Percentiles rank a stretch among this genome's conserved stretches.
phyloP scores from a whole-genome alignment of 176 grass and related monocot genomes.

The Zea luxurians region DNA sequence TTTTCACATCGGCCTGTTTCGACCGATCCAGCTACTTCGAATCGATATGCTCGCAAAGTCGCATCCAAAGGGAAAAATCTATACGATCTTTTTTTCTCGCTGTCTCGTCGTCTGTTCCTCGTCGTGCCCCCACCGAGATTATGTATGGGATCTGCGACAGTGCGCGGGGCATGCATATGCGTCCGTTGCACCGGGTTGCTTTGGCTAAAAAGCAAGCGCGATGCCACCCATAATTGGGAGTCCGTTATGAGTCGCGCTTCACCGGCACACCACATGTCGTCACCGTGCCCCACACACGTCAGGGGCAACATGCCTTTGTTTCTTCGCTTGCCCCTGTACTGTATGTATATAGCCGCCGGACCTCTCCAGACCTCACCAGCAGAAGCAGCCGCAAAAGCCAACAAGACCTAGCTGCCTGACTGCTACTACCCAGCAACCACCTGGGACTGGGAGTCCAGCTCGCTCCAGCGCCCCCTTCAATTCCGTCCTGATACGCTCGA shows the following conservation, averaged over 20 bases:
- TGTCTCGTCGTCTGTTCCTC: neutral
- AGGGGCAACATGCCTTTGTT: constrained; percentile 45
- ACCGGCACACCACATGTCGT: constrained; percentile 52
- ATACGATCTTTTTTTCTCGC: neutral
- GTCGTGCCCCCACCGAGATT: neutral
- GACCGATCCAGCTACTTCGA: constrained; percentile 9
- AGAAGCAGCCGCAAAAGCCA: neutral
- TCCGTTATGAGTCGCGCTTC: constrained; percentile 22
- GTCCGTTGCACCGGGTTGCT: neutral
- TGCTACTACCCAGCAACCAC: constrained; percentile 26
- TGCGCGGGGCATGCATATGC: too few relatives aligned
- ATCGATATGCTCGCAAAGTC: neutral
- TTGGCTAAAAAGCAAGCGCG: neutral
- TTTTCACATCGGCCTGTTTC: too few relatives aligned
- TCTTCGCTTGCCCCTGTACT: constrained; percentile 18
- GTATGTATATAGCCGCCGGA: constrained; percentile 7
- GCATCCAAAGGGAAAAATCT: too few relatives aligned
- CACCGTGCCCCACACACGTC: constrained; percentile 27
- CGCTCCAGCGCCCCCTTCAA: neutral
- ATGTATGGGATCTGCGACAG: too few relatives aligned
- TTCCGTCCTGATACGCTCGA: too few relatives aligned
- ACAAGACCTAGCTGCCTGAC: constrained; percentile 16
- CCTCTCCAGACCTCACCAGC: neutral
- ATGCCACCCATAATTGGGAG: too few relatives aligned
- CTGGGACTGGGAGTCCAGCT: neutral